These are phyloP conservation scores for Myochromella boudieri DNA, from an alignment of 768 basidiomycete genomes.

Conservation along the genomic window DNA sequence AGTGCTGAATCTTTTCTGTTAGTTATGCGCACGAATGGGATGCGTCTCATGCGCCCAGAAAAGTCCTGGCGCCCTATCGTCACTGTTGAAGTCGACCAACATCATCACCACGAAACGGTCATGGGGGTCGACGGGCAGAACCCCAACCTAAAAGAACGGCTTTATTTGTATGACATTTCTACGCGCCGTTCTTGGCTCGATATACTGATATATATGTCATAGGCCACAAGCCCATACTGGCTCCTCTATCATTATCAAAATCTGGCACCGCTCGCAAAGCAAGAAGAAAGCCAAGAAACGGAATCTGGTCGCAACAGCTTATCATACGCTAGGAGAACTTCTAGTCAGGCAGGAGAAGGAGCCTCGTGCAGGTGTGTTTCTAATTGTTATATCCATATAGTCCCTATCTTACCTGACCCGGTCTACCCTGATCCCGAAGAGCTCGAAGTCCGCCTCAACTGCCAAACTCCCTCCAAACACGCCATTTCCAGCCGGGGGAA, in stretches of 20 bases:
- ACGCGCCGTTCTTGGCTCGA: too few relatives aligned
- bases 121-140: conserved; percentile 73
- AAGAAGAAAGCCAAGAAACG: conserved; percentile 65
- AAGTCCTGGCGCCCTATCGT: conserved; percentile 71
- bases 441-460: conserved; percentile 47
- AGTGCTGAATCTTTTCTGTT: neutral
- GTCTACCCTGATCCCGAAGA: conserved; percentile 24
- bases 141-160: conserved; percentile 56
- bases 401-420: neutral
- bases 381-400: neutral
- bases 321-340: conserved; percentile 53
- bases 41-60: conserved; percentile 54
- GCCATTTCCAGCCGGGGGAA: conserved; percentile 33
- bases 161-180: conserved; percentile 48
- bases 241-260: conserved; percentile 49
- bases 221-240: conserved; percentile 40
- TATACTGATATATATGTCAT: neutral
- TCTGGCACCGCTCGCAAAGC: conserved; percentile 58
- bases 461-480: conserved; percentile 32
- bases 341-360: conserved; percentile 46
- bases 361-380: conserved; percentile 35
- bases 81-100: conserved; percentile 52
- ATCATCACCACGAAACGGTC: conserved; percentile 50
- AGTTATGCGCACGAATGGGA: conserved; percentile 44
- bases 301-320: conserved; percentile 51